Base-by-base conservation (phyloP, 148 eudicot genomes). In the Chenopodium berlandieri region DNA sequence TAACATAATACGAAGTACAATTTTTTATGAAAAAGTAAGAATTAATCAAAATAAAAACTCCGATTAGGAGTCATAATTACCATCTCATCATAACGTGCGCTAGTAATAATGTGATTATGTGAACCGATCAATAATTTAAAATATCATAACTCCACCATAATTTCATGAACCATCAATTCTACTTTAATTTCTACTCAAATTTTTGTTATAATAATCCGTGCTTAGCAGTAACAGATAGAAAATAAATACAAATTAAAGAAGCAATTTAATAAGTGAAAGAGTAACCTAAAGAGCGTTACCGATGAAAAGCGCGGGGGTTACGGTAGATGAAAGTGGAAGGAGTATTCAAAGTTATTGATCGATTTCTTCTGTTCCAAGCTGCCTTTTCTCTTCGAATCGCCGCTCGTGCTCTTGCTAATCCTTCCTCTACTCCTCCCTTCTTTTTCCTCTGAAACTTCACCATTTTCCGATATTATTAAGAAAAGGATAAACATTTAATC, bases 351-450 rank as follows among this genome's bases (percentile, higher is more conserved):
- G n/a, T 34, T 6, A 73, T 56, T 2, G 92, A 87, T 31, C 46
- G 40, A 50, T 88, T 92, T 78, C 87, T 75, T 81, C 82, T 64
- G 65, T 46, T 84, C 14, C 81, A 80, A 81, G 90, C 88, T 30
- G 62, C 22, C 62, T 90, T 73, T 8, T 75, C 85, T 62, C 60
- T 82, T 23, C 88, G 81, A 71, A 94, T 92, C 27, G 89, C 83
- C 2, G 86, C 92, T 81, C 98, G 78, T 72, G 98, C 91, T 86
- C 88, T 86, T 12, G 92, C 92, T 34, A 94, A 75, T 76, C 92
- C 94, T 78, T 83, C 81, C 87, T 90, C 97, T 54, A 88, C 65
- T 67, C 31, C 78, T 6, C 32, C 50, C 50, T 50, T 65, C 34
- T 62, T 25, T 54, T 30, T 32, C 47, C 50, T 79, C 81, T 71